These are phyloP conservation scores for Chaetomiaceae sp. DNA, from an alignment of 2,329 filamentous ascomycete genomes.

Conservation along the genomic window DNA sequence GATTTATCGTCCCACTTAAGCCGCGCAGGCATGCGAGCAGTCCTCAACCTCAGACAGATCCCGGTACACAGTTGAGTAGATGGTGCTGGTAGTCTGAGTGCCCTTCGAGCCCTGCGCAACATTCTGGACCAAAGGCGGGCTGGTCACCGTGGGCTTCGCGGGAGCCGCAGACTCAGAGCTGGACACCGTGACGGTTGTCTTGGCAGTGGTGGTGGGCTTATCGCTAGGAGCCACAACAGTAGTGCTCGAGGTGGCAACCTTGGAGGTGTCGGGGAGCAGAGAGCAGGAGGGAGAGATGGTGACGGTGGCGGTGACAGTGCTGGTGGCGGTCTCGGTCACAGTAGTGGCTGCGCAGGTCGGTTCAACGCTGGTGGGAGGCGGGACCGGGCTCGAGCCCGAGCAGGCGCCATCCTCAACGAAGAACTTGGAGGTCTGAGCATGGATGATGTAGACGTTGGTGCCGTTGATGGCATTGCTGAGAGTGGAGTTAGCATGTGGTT, in stretches of 20 bases:
- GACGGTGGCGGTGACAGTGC: constrained; percentile 15
- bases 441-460: constrained; percentile 42
- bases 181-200: background rate
- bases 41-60: constrained; percentile 23
- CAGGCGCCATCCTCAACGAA: constrained; percentile 32
- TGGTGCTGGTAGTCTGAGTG: constrained; percentile 17
- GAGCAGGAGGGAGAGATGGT: background rate
- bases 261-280: background rate
- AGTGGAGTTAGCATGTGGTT: background rate
- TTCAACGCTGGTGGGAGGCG: background rate
- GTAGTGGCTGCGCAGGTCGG: constrained; percentile 30
- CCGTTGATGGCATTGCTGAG: constrained; percentile 41
- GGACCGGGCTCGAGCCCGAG: constrained; percentile 19
- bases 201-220: background rate
- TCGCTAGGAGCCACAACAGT: background rate
- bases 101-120: background rate
- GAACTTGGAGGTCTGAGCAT: constrained; percentile 40
- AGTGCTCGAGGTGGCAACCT: background rate
- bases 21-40: constrained; percentile 7
- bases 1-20: constrained; percentile 6
- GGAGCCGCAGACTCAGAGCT: background rate
- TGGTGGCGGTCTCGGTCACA: constrained; percentile 22
- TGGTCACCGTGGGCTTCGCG: constrained; percentile 7
- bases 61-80: constrained; percentile 25
- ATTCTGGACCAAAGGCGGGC: constrained; percentile 10